Evolutionary conservation across 1,139 yeast genomes (phyloP), one percentile per base, ranked within the genome.

Genomic region (Yamadazyma diospyri): DNA sequence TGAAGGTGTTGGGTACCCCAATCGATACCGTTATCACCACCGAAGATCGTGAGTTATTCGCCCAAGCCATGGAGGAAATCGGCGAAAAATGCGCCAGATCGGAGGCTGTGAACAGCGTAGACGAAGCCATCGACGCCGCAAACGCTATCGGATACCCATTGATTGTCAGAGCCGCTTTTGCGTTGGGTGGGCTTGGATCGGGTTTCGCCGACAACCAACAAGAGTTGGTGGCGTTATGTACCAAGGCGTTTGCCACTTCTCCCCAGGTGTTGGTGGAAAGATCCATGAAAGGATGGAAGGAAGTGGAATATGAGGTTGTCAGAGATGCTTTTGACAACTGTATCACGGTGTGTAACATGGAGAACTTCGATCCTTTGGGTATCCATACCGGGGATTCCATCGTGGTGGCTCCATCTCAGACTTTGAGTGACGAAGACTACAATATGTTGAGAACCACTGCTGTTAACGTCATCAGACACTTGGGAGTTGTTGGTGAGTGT

Each of bases 201-300:
- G 98, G 98, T 48, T 92, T 92, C 57, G 98, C 98, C 37, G 89
- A 88, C 48, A 86, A 87, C 57, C 88, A 85, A 54, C 63, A 75
- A 48, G 94, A 92, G 65, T 77, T 92, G 55, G 71, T 82, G 40
- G 92, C 78, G 29, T 72, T 92, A 48, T 87, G 97, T 70, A 77
- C 80, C 57, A 81, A 84, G 59, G 96, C 98, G 1, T 88, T 92
- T 61, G 95, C 97, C 36, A 78, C 94, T 15, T 83, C 96, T 35
- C 97, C 98, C 17, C 98, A 92, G 68, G 94, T 92, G 38, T 74
- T 92, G 48, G 94, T 92, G 42, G 98, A 92, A 72, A 79, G 79
- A 61, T 87, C 97, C 34, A 85, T 92, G 95, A 92, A 92, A 71
- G 98, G 98, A 46, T 92, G 98, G 98, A 92, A 92, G 63, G 98